Conservation (phyloP, 2,329 filamentous ascomycete genomes). For the Xylaria hypoxylon region DNA sequence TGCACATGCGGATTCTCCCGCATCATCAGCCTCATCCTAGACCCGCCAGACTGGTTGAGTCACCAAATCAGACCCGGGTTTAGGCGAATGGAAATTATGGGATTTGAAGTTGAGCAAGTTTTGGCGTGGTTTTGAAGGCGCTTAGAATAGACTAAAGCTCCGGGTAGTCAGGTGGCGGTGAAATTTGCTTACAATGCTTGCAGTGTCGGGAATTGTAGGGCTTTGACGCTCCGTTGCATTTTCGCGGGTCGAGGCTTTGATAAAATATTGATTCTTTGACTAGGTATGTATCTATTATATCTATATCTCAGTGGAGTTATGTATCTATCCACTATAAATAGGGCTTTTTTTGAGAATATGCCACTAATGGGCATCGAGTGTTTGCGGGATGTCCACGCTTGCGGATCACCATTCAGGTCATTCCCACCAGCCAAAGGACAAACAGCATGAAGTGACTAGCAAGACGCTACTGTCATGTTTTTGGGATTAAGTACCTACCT, state of each 20-base stretch:
- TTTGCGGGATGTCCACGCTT: constrained; percentile 4
- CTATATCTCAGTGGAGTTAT: neutral
- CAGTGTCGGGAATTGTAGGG: constrained; percentile 33
- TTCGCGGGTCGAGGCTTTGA: constrained; percentile 25
- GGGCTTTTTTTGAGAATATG: neutral
- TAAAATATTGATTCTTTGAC: no score
- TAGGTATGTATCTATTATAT: neutral
- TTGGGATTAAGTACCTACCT: no score
- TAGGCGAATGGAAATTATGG: constrained; percentile 26
- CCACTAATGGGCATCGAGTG: neutral
- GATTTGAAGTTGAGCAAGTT: constrained; percentile 34
- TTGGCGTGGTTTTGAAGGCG: constrained; percentile 10
- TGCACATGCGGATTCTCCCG: constrained; percentile 17
- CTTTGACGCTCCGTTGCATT: constrained; percentile 32
- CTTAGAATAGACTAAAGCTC: neutral
- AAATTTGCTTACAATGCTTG: constrained; percentile 24
- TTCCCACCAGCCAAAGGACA: no score
- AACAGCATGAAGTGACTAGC: no score
- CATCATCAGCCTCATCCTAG: constrained; percentile 19
- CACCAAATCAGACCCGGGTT: constrained; percentile 9
- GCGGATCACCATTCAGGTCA: no score
- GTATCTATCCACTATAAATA: neutral
- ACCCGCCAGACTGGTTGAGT: constrained; percentile 30
- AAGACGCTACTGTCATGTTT: no score
- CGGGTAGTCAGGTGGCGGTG: constrained; percentile 28